Evolutionary conservation across 768 basidiomycete species (phyloP), one percentile per base, ranked within the genome.

Genomic region (Suillus tomentosus): DNA sequence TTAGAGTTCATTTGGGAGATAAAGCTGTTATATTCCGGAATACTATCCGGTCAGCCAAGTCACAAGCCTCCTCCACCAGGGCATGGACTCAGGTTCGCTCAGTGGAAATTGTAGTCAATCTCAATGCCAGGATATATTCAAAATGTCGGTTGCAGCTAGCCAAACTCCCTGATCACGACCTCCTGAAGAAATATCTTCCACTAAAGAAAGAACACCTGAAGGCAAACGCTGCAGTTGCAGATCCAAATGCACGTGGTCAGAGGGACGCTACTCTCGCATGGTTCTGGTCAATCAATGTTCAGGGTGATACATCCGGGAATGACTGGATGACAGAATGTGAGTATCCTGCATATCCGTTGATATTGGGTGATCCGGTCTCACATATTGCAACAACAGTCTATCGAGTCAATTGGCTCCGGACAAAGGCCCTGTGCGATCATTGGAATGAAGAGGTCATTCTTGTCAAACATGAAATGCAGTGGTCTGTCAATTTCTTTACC

Each of bases 261-360:
- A 17, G 47, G 15, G 22, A 63, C 19, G 45, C 24, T 13, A n/a
- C 54, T 3, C 47, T 65, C 0, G 43, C 65, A 22, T 65, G 62
- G 65, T 63, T 65, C 51, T 65, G 62, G 65, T 45, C 34, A 17
- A 65, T 65, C 4, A 55, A 63, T 48, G 47, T 62, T 4, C 19
- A 27, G 36, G 13, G 27, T 14, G 62, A 65, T 39, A 22, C 19
- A 5, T n/a, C 19, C 13, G 14, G 15, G 17, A 54, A 45, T 62
- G 55, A 65, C 42, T 65, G 61, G 56, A 65, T 65, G 65, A 50
- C 40, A 10, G 47, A 65, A 65, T 62, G 61, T 63, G 56, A 43
- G 42, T 43, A 43, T 8, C 42, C 17, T 19, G 14, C 42, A 43
- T 7, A 48, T 22, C n/a, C 9, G 6, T 34, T 19, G 11, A 19